Base-by-base conservation (phyloP, 768 basidiomycete species). In the Tulasnella sp. region DNA sequence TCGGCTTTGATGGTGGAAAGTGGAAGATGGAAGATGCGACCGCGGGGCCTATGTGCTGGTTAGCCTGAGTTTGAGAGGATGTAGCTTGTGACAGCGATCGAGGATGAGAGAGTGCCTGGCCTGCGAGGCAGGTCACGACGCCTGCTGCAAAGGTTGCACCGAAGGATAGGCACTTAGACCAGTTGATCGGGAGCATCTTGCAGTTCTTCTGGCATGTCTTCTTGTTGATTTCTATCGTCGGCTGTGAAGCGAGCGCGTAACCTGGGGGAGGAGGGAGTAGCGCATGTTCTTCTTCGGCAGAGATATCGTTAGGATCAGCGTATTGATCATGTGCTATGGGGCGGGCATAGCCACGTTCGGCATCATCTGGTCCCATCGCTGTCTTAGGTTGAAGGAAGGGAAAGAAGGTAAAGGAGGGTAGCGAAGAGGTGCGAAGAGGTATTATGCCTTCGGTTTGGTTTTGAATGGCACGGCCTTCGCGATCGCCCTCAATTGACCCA, bases 1-100 rank as follows among this genome's bases (percentile, higher is more conserved):
- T 88, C 0, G 88, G 86, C 4, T 78, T 77, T 0, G 80, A 64
- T 0, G 89, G 88, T 8, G 89, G 89, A 69, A 59, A 59, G 34
- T 59, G 58, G 24, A n/a, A 29, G 17, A 32, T 24, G n/a, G 51
- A 32, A 29, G 17, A 21, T 29, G 5, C 24, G 13, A 19, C 4
- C 13, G 10, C 23, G 19, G 24, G 10, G 10, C 27, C 23, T 4
- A 24, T 24, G 13, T 30, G 23, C 9, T 5, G 7, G 27, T 24
- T 19, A 52, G 27, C 5, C 13, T 19, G 19, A n/a, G 51, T 4
- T 4, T 5, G 8, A 4, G 30, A 24, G 51, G 24, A 30, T 24
- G 7, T 8, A 13, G 30, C 5, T 21, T 48, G 34, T 29, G 23
- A 8, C 8, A 5, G 9, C n/a, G 19, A n/a, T n/a, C 8, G 19